phyloP scores from a whole-genome alignment of 345 rosid species.

The Pugionium dolabratum region DNA sequence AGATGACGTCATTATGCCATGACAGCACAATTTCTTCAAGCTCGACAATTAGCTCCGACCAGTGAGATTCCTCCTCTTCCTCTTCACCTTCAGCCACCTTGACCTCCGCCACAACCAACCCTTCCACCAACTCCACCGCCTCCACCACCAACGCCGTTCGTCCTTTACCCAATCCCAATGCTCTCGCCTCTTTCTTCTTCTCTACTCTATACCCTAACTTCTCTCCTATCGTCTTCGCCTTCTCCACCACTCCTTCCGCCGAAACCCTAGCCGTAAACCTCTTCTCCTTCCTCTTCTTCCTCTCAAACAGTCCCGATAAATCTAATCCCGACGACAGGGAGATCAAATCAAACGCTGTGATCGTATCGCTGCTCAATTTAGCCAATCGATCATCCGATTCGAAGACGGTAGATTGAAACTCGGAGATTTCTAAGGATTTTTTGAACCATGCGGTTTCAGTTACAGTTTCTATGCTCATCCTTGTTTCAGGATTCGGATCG shows the following conservation, averaged over 20 bases:
- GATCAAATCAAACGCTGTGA: conserved; percentile 79
- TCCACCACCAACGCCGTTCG: conserved; percentile 51
- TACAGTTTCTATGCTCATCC: conserved; percentile 61
- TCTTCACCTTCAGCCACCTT: conserved; percentile 49
- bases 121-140: conserved; percentile 51
- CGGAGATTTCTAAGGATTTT: conserved; percentile 37
- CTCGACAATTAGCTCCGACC: conserved; percentile 63
- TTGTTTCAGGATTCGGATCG: conserved; percentile 72
- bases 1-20: conserved; percentile 51
- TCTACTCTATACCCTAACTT: conserved; percentile 66
- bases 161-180: conserved; percentile 63
- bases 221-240: conserved; percentile 58
- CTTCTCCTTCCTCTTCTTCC: conserved; percentile 48
- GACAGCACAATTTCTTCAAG: conserved; percentile 62
- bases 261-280: conserved; percentile 59
- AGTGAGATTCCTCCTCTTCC: conserved; percentile 45
- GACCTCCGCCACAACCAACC: conserved; percentile 58
- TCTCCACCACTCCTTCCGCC: conserved; percentile 56
- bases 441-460: conserved; percentile 58
- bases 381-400: conserved; percentile 4
- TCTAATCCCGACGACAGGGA: conserved; percentile 69
- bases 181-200: conserved; percentile 51
- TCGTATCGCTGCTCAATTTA: conserved; percentile 17
- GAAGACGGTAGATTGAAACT: neutral
- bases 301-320: conserved; percentile 66